Percentiles rank a stretch among this genome's conserved stretches.
Evolutionary conservation across 805 yeast genomes (phyloP).

Genomic region (Sugiyamaella americana): DNA sequence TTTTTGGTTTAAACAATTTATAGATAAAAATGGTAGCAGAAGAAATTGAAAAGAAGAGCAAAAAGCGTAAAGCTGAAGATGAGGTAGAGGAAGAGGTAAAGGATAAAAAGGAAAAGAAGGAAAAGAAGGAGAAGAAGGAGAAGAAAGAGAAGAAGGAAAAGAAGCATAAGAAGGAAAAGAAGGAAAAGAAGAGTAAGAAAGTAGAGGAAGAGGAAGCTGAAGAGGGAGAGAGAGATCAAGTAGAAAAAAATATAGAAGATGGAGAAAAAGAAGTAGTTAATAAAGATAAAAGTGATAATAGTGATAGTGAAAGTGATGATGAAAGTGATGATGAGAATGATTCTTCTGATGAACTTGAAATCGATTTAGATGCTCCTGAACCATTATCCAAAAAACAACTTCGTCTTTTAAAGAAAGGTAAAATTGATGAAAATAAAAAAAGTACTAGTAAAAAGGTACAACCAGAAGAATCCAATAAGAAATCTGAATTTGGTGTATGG

Average conservation of each 20-base stretch:
- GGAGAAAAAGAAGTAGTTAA: neutral
- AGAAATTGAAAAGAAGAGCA: no score
- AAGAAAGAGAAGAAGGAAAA: neutral
- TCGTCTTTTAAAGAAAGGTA: constrained; percentile 69
- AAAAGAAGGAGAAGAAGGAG: no score
- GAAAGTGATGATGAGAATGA: constrained; percentile 2
- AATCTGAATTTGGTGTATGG: constrained; percentile 76
- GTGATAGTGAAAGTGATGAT: neutral
- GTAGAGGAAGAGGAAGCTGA: neutral
- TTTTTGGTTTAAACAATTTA: no score
- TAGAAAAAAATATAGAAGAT: neutral
- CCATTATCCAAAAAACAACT: constrained; percentile 91
- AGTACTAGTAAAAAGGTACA: constrained; percentile 30
- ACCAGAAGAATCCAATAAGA: constrained; percentile 34
- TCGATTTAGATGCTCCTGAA: constrained; percentile 48
- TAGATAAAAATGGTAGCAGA: no score
- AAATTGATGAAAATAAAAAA: constrained; percentile 34
- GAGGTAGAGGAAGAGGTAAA: no score
- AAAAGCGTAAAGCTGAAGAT: no score
- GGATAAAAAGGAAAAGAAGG: no score
- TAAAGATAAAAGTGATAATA: neutral
- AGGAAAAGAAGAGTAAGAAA: constrained; percentile 7
- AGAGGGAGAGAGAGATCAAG: neutral
- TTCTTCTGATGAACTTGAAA: constrained; percentile 33
- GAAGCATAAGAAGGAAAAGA: neutral